phyloP scores from a whole-genome alignment of 1,284 basidiomycete genomes.

The Baeospora myosura region DNA sequence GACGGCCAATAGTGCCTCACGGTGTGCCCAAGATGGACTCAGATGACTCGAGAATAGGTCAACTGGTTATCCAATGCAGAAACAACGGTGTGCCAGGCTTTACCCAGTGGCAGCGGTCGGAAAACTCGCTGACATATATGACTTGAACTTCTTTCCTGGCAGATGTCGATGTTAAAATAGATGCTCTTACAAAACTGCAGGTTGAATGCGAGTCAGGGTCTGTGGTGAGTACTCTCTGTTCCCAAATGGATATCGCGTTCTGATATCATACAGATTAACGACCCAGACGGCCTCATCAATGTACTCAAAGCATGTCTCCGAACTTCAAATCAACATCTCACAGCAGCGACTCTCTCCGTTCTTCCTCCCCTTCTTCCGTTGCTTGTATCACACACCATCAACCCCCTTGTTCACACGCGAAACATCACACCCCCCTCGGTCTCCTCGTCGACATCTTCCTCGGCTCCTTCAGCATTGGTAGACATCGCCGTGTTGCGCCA shows the following conservation, averaged over 20 bases:
- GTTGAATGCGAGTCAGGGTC: constrained; percentile 59
- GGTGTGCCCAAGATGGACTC: constrained; percentile 33
- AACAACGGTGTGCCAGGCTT: constrained; percentile 49
- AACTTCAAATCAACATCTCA: constrained; percentile 75
- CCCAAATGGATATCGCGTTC: constrained; percentile 10
- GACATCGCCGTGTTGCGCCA: constrained; percentile 58
- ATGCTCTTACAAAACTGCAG: constrained; percentile 71
- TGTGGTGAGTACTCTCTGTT: constrained; percentile 40
- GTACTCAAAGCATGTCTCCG: constrained; percentile 70
- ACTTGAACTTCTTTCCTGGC: neutral
- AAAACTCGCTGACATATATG: no score
- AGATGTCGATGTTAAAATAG: constrained; percentile 76
- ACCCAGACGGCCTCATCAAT: constrained; percentile 60
- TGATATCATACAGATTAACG: constrained; percentile 44
- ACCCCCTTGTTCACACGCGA: constrained; percentile 24
- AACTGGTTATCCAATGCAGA: constrained; percentile 62
- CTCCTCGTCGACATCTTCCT: constrained; percentile 46
- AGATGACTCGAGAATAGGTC: constrained; percentile 48
- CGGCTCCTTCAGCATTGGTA: constrained; percentile 31
- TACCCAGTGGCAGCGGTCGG: neutral
- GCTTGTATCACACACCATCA: constrained; percentile 38
- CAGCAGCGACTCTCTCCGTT: constrained; percentile 62
- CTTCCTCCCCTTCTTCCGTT: constrained; percentile 58
- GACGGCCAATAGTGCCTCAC: neutral
- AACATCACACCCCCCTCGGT: constrained; percentile 32